Evolutionary conservation across 768 basidiomycete genomes (phyloP).

Genomic region (Lepiota subincarnata): DNA sequence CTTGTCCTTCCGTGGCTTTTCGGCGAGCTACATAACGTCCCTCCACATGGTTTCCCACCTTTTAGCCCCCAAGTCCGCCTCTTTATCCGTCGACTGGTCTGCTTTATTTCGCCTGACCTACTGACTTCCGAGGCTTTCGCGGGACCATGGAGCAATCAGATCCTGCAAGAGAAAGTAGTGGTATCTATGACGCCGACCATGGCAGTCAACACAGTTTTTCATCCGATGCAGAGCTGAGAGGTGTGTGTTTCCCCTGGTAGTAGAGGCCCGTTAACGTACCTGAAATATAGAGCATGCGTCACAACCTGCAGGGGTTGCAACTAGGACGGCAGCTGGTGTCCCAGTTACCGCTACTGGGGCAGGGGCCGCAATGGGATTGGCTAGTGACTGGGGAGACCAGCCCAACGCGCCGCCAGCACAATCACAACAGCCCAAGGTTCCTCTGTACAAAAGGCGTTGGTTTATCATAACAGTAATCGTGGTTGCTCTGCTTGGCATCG

Average conservation of each 20-base stretch:
- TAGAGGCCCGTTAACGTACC: not conserved
- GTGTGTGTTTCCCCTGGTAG: slow-evolving; percentile 18
- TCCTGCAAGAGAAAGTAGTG: slow-evolving; percentile 33
- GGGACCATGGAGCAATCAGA: slow-evolving; percentile 31
- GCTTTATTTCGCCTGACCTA: slow-evolving; percentile 10
- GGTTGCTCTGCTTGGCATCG: slow-evolving; percentile 49
- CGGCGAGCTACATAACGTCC: slow-evolving; percentile 1
- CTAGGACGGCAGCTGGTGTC: slow-evolving; percentile 23
- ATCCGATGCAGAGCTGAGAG: slow-evolving; percentile 31
- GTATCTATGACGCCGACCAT: slow-evolving; percentile 26
- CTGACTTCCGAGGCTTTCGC: slow-evolving; percentile 11
- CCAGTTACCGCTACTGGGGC: slow-evolving; percentile 14
- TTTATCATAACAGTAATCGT: slow-evolving; percentile 60
- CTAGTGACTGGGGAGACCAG: not conserved
- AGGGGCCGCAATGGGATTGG: not conserved
- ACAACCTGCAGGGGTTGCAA: slow-evolving; percentile 24
- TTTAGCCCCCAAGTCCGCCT: slow-evolving; percentile 6
- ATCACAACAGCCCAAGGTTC: slow-evolving; percentile 23
- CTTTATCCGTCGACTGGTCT: slow-evolving; percentile 11
- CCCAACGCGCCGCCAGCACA: slow-evolving; percentile 14
- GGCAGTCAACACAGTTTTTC: slow-evolving; percentile 25
- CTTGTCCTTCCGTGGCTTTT: slow-evolving; percentile 3
- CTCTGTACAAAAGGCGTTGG: slow-evolving; percentile 59
- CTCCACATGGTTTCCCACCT: not conserved
- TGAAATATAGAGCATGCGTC: slow-evolving; percentile 28